Base-by-base conservation (phyloP, 2,329 filamentous ascomycete genomes). In the Verticillium klebahnii region DNA sequence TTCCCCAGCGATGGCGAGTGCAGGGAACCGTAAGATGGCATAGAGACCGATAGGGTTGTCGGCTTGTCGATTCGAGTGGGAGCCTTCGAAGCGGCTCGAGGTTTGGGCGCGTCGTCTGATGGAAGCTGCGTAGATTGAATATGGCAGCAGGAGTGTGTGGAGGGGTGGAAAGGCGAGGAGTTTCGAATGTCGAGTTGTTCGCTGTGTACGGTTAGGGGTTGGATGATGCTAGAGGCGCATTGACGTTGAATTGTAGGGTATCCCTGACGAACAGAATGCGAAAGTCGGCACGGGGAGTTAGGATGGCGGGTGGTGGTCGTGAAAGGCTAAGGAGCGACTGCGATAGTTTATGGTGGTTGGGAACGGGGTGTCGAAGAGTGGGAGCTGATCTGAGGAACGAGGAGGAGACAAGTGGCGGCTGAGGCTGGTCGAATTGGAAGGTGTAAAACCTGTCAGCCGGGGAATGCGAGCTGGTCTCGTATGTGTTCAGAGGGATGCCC, bases 1-100 rank as follows among this genome's bases (percentile, higher is more conserved):
- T 92, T 93, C 78, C 80, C 82, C 72, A 92, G 80, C 69, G 90
- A 93, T 70, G 90, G 89, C 71, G 89, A 91, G 73, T 84, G 81
- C 65, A 88, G 78, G 67, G 88, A 90, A 74, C 86, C 87, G 88
- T 91, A 91, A 66, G 84, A 82, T 80, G 87, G 89, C 89, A 92
- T 92, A 84, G 79, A 78, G 78, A 79, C n/a, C 19, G 45, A n/a
- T 50, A n/a, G n/a, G 23, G 8, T 8, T 23, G 19, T 23, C 19
- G 45, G 19, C 11, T 11, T n/a, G 11, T 40, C 19, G 19, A 23
- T 50, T 50, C 45, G 45, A 50, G 45, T n/a, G 8, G 19, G 23
- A n/a, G 45, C 45, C 45, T 50, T 50, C n/a, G n/a, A n/a, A 50
- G 45, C 45, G 23, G 23, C 45, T 50, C 45, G 45, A 23, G 19